phyloP scores from a whole-genome alignment of 805 yeast species.

The Maudiozyma pseudohumilis region DNA sequence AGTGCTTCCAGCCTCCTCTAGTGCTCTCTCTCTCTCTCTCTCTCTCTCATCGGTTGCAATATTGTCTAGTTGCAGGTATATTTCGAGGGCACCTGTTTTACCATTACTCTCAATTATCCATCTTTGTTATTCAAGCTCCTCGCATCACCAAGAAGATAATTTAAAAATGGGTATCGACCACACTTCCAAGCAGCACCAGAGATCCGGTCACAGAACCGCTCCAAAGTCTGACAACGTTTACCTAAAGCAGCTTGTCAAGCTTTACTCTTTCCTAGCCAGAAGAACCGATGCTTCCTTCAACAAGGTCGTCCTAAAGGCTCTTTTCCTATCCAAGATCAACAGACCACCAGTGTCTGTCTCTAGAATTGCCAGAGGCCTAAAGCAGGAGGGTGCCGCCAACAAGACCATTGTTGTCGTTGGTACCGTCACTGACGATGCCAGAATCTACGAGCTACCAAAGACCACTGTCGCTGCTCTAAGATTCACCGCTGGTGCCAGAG shows the following conservation, averaged over 20 bases:
- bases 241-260: constrained; percentile 95
- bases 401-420: constrained; percentile 98
- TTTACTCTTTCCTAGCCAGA: constrained; percentile 99
- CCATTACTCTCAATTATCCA: too few relatives aligned
- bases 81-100: too few relatives aligned
- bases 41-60: too few relatives aligned
- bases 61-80: too few relatives aligned
- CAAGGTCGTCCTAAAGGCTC: constrained; percentile 88
- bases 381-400: constrained; percentile 73
- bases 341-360: constrained; percentile 98
- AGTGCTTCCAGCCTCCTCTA: too few relatives aligned
- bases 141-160: too few relatives aligned
- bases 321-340: constrained; percentile 97
- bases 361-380: constrained; percentile 76
- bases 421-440: constrained; percentile 97
- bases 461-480: constrained; percentile 97
- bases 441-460: constrained; percentile 91
- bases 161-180: constrained; percentile 92
- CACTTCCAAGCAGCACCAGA: constrained; percentile 90
- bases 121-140: too few relatives aligned
- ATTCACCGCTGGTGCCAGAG: constrained; percentile 98
- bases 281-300: constrained; percentile 99
- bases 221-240: constrained; percentile 99
- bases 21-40: too few relatives aligned
- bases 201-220: constrained; percentile 94